These are phyloP conservation scores for Proliferodiscus dingleyae DNA, from an alignment of 2,329 filamentous ascomycete species.

Conservation along the genomic window DNA sequence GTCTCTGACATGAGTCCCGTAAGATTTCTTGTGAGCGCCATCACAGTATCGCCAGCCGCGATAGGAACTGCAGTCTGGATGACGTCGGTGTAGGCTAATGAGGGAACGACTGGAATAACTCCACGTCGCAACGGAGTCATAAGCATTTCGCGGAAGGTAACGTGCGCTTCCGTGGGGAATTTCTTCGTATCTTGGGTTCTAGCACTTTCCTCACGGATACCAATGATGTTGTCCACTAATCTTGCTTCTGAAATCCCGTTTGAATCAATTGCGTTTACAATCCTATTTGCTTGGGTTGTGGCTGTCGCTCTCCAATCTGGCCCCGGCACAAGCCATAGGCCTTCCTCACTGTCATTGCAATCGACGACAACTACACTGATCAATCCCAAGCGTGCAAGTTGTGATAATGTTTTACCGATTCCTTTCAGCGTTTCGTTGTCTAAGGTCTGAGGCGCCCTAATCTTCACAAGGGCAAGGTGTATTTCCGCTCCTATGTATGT, in stretches of 20 bases:
- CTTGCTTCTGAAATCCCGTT: constrained; percentile 65
- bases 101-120: constrained; percentile 64
- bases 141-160: constrained; percentile 50
- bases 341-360: constrained; percentile 41
- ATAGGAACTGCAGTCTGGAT: constrained; percentile 44
- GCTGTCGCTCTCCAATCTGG: constrained; percentile 40
- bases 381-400: constrained; percentile 77
- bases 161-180: constrained; percentile 23
- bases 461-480: constrained; percentile 81
- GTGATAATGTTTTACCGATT: constrained; percentile 76
- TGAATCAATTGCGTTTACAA: constrained; percentile 69
- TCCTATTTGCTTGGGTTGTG: constrained; percentile 62
- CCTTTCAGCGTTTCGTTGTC: constrained; percentile 65
- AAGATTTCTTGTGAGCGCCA: constrained; percentile 73
- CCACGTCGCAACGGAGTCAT: constrained; percentile 62
- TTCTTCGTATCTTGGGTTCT: constrained; percentile 3
- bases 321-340: constrained; percentile 10
- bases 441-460: constrained; percentile 68
- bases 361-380: constrained; percentile 80
- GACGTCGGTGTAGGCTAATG: constrained; percentile 54
- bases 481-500: constrained; percentile 35
- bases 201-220: constrained; percentile 22
- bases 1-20: constrained; percentile 52
- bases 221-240: constrained; percentile 52
- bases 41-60: constrained; percentile 58